Percentiles rank a stretch among this genome's conserved stretches.
phyloP scores from a whole-genome alignment of 139 green algal genomes.

The Picochlorum sp. region DNA sequence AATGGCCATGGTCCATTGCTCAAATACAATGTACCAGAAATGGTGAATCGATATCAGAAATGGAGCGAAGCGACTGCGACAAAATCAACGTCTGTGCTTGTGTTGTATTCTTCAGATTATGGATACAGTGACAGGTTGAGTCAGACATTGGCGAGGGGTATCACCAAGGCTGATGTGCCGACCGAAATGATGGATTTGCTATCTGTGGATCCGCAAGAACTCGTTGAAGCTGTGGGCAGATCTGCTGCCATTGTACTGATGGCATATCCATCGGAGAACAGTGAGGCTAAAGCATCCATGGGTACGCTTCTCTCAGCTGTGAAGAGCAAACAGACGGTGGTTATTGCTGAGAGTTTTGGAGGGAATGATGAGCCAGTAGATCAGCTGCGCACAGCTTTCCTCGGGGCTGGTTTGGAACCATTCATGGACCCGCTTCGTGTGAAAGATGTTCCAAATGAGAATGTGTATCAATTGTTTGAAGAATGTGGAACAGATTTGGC shows the following conservation, averaged over 20 bases:
- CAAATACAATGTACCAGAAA: slow-evolving; percentile 62
- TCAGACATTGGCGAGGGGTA: slow-evolving; percentile 85
- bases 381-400: slow-evolving; percentile 52
- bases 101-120: slow-evolving; percentile 90
- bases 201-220: slow-evolving; percentile 64
- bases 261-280: slow-evolving; percentile 45
- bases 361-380: slow-evolving; percentile 93
- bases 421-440: slow-evolving; percentile 62
- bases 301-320: slow-evolving; percentile 59
- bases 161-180: slow-evolving; percentile 81
- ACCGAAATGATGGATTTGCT: slow-evolving; percentile 89
- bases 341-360: slow-evolving; percentile 90
- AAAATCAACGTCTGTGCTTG: slow-evolving; percentile 47
- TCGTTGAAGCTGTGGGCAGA: slow-evolving; percentile 60
- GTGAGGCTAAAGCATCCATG: slow-evolving; percentile 47
- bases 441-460: slow-evolving; percentile 44
- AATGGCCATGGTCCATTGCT: slow-evolving; percentile 85
- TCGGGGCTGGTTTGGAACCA: slow-evolving; percentile 47
- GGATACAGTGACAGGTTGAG: slow-evolving; percentile 83
- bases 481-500: slow-evolving; percentile 84
- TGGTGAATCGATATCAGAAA: slow-evolving; percentile 56
- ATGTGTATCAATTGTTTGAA: slow-evolving; percentile 76
- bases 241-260: slow-evolving; percentile 77
- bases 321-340: slow-evolving; percentile 80
- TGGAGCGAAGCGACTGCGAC: slow-evolving; percentile 74